Evolutionary conservation across 2,329 filamentous ascomycete genomes (phyloP).

Genomic region (Mycocentrospora acerina): DNA sequence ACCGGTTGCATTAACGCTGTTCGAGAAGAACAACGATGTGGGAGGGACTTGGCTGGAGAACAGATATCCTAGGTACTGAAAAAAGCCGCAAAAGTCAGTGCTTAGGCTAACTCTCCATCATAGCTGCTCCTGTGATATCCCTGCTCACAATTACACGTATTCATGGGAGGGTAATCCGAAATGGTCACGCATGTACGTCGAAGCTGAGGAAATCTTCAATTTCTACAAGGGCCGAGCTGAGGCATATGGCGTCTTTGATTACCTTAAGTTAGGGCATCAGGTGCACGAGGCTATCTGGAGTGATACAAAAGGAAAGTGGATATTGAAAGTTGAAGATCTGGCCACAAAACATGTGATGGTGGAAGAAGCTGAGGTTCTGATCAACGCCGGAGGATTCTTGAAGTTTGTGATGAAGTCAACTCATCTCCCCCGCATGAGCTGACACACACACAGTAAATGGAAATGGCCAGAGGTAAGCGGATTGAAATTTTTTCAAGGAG

Average conservation of each 20-base stretch:
- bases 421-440: too few species aligned
- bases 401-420: too few species aligned
- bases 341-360: background rate
- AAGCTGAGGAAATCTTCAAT: conserved; percentile 48
- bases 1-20: conserved; percentile 10
- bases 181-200: conserved; percentile 44
- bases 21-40: conserved; percentile 40
- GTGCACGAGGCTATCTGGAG: too few species aligned
- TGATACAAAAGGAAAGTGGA: too few species aligned
- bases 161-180: conserved; percentile 48
- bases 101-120: too few species aligned
- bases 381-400: background rate
- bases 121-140: conserved; percentile 13
- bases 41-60: conserved; percentile 45
- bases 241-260: background rate
- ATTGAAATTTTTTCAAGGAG: too few species aligned
- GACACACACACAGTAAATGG: too few species aligned
- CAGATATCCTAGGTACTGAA: conserved; percentile 40
- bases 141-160: conserved; percentile 37
- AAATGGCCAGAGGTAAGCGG: too few species aligned
- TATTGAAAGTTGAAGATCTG: too few species aligned
- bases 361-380: background rate
- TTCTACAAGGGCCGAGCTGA: conserved; percentile 46
- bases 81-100: too few species aligned
- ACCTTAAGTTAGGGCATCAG: too few species aligned